Percentiles rank a stretch among this genome's conserved stretches.
phyloP scores from a whole-genome alignment of 2,329 filamentous ascomycete species.

The Scedosporium dehoogii region DNA sequence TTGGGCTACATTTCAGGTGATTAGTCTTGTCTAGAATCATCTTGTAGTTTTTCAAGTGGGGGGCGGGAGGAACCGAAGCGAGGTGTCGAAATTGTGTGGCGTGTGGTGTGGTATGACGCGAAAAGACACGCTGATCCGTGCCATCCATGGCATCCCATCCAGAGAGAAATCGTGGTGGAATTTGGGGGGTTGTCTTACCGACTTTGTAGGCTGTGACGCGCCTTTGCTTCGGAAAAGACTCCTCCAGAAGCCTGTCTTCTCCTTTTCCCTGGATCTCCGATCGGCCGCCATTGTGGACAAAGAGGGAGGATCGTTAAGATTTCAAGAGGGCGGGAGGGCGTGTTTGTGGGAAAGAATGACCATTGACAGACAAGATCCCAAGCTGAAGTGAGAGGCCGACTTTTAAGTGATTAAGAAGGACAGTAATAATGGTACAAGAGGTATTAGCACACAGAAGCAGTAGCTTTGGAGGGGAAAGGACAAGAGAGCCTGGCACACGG shows the following conservation, averaged over 20 bases:
- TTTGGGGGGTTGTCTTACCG: conserved; percentile 17
- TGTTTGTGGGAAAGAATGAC: background rate
- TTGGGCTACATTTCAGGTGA: conserved; percentile 18
- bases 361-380: background rate
- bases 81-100: no score
- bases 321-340: background rate
- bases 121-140: background rate
- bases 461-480: conserved; percentile 5
- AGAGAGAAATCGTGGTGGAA: conserved; percentile 10
- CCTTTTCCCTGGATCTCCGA: conserved; percentile 11
- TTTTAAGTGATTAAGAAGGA: background rate
- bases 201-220: conserved; percentile 19
- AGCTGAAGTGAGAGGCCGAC: background rate
- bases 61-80: no score
- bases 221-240: conserved; percentile 39
- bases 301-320: background rate
- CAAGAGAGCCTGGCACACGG: conserved; percentile 5
- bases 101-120: background rate
- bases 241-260: conserved; percentile 37
- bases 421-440: conserved; percentile 1
- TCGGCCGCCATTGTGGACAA: conserved; percentile 2
- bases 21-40: no score
- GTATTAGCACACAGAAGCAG: conserved; percentile 2
- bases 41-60: no score
- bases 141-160: background rate